Percentiles rank a stretch among this genome's conserved stretches.
Evolutionary conservation across 208 protist genomes (phyloP).

Genomic region (Tritrichomonas musculus): DNA sequence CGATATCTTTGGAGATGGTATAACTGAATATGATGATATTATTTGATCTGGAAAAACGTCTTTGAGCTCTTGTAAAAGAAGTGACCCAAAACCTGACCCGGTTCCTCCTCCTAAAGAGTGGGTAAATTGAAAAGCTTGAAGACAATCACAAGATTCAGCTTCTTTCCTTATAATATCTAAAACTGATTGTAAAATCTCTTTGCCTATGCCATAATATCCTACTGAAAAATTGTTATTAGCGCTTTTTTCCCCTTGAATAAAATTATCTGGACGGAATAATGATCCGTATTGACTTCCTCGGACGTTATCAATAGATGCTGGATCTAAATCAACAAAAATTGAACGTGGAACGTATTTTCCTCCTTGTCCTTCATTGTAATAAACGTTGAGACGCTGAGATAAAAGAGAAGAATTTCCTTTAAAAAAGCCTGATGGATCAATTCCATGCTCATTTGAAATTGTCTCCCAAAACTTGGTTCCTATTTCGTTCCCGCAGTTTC

Average conservation of each 20-base stretch:
- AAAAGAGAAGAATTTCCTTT: slow-evolving; percentile 73
- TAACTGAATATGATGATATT: slow-evolving; percentile 62
- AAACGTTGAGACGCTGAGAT: slow-evolving; percentile 91
- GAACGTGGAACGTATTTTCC: neutral
- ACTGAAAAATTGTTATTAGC: slow-evolving; percentile 74
- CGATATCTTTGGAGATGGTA: slow-evolving; percentile 64
- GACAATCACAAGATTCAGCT: slow-evolving; percentile 62
- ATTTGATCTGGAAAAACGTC: slow-evolving; percentile 67
- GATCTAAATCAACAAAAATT: slow-evolving; percentile 57
- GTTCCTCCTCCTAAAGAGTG: slow-evolving; percentile 70
- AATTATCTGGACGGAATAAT: slow-evolving; percentile 68
- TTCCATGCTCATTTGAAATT: slow-evolving; percentile 60
- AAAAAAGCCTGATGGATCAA: slow-evolving; percentile 79
- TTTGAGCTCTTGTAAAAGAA: slow-evolving; percentile 59
- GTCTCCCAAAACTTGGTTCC: slow-evolving; percentile 57
- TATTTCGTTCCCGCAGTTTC: slow-evolving; percentile 44
- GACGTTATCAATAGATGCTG: slow-evolving; percentile 66
- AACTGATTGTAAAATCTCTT: slow-evolving; percentile 59
- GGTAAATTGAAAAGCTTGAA: slow-evolving; percentile 68
- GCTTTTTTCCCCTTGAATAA: slow-evolving; percentile 59
- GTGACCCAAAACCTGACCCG: slow-evolving; percentile 64
- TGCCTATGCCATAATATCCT: slow-evolving; percentile 66
- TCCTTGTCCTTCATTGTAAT: slow-evolving; percentile 78
- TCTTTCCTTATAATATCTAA: slow-evolving; percentile 66
- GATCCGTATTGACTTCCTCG: slow-evolving; percentile 55